phyloP scores from a whole-genome alignment of 257 asterid genomes.

The Solanum sejunctum region DNA sequence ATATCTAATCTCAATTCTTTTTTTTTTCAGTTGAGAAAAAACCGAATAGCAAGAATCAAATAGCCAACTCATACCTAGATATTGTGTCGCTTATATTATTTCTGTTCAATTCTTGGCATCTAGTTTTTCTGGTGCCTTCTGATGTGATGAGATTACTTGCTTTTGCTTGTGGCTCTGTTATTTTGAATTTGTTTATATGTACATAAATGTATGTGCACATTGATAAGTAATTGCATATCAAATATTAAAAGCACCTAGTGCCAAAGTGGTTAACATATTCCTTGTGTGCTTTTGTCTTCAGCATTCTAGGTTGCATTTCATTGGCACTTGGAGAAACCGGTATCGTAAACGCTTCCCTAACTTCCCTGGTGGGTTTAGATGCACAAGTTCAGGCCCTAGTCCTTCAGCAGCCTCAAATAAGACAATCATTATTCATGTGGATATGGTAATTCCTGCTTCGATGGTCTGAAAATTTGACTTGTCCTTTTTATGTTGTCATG shows the following conservation, averaged over 20 bases:
- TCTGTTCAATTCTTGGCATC: not conserved
- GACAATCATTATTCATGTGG: conserved; percentile 58
- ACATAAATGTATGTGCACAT: not conserved
- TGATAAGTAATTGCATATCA: not conserved
- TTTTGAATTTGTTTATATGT: not conserved
- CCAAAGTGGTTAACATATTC: not conserved
- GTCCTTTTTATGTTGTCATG: not conserved
- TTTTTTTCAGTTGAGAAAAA: not conserved
- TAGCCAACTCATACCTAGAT: not conserved
- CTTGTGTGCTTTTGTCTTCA: conserved; percentile 16
- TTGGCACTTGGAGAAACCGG: conserved; percentile 96
- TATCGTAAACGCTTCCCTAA: conserved; percentile 69
- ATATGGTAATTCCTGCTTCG: conserved; percentile 46
- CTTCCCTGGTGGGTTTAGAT: conserved; percentile 25
- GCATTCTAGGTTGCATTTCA: conserved; percentile 95
- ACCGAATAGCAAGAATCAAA: not conserved
- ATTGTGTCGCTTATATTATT: not conserved
- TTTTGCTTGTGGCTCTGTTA: not conserved
- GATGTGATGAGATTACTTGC: not conserved
- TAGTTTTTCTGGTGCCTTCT: not conserved
- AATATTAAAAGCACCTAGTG: not conserved
- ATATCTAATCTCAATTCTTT: not conserved
- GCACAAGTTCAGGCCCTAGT: conserved; percentile 16
- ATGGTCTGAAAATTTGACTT: not conserved
- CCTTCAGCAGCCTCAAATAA: conserved; percentile 27